Conservation (phyloP, 371 early-diverging fungal species). For the Apophysomyces elegans region DNA sequence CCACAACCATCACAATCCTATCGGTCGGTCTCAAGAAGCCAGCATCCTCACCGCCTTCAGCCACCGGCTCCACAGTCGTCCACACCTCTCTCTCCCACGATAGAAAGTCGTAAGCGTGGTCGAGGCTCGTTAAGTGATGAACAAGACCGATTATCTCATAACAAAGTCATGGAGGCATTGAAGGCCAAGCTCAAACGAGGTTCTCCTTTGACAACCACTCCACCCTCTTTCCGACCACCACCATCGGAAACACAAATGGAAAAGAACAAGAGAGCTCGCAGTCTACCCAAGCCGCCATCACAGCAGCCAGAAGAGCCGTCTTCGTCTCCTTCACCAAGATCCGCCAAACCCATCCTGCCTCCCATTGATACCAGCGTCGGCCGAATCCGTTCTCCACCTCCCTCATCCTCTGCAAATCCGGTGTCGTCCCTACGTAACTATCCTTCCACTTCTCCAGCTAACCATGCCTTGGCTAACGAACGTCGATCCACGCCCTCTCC, state of each 20-base stretch:
- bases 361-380: constrained; percentile 44
- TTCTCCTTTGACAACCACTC: constrained; percentile 4
- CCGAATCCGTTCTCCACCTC: constrained; percentile 13
- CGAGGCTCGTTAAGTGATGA: neutral
- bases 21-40: constrained; percentile 6
- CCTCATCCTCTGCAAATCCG: constrained; percentile 6
- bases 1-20: neutral
- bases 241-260: constrained; percentile 19
- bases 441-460: neutral
- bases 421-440: neutral
- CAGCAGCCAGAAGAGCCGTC: constrained; percentile 6
- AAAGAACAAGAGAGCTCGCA: constrained; percentile 19
- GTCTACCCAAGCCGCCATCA: constrained; percentile 16
- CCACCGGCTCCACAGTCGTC: constrained; percentile 1
- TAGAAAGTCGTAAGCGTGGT: constrained; percentile 6
- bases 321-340: constrained; percentile 33
- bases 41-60: constrained; percentile 5
- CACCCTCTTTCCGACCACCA: constrained; percentile 5
- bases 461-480: constrained; percentile 5
- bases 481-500: neutral
- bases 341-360: constrained; percentile 41
- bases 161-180: constrained; percentile 44
- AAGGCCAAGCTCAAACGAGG: constrained; percentile 41
- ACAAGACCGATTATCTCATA: constrained; percentile 29
- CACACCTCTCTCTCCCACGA: constrained; percentile 4